phyloP scores from a whole-genome alignment of 306 rosid genomes.

The Benincasa hispida region DNA sequence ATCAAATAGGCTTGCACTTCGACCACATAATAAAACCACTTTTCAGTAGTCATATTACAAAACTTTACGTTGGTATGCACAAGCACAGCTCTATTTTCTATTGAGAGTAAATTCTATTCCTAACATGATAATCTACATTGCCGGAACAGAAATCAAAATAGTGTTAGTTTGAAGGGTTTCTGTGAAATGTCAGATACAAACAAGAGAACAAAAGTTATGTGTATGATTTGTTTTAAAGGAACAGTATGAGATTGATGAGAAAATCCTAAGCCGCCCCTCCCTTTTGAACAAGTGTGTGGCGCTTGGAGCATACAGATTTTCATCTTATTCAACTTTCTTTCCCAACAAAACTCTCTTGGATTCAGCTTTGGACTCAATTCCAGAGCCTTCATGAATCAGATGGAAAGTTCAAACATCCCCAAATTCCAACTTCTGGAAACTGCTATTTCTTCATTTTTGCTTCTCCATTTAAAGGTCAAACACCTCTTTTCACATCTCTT shows the following conservation, averaged over 20 bases:
- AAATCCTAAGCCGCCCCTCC: neutral
- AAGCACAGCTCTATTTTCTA: too few relatives aligned
- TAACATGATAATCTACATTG: too few relatives aligned
- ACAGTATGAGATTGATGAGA: neutral
- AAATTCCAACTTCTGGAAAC: constrained; percentile 5
- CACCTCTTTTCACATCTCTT: constrained; percentile 14
- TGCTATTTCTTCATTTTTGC: constrained; percentile 14
- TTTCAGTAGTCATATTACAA: too few relatives aligned
- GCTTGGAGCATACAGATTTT: neutral
- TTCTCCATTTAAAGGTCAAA: constrained; percentile 6
- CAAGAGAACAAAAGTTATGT: neutral
- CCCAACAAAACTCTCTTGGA: neutral
- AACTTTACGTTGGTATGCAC: too few relatives aligned
- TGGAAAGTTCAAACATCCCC: constrained; percentile 3
- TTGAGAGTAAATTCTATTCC: too few relatives aligned
- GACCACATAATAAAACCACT: too few relatives aligned
- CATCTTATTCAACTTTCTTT: too few relatives aligned
- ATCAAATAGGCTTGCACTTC: too few relatives aligned
- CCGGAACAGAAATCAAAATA: neutral
- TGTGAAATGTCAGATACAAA: neutral
- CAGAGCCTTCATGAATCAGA: constrained; percentile 18
- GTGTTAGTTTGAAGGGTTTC: neutral
- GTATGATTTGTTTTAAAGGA: neutral
- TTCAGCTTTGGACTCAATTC: constrained; percentile 1
- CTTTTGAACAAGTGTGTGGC: constrained; percentile 17